Percentiles rank a stretch among this genome's conserved stretches.
Conservation (phyloP, 495 filamentous ascomycete genomes). For the Podospora appendiculata region DNA sequence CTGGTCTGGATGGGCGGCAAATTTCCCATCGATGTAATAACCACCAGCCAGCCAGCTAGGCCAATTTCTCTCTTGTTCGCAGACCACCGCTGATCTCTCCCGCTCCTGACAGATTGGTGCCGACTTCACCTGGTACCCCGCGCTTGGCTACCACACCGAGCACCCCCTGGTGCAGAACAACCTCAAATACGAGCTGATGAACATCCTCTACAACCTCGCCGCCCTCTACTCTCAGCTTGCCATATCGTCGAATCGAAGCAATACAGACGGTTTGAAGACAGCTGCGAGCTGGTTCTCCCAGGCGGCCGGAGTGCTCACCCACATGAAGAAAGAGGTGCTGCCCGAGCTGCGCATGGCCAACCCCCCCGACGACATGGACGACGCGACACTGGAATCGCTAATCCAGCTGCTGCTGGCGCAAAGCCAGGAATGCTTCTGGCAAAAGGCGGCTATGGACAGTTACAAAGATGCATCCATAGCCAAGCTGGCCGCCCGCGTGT, state of each 20-base stretch:
- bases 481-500: constrained; percentile 84
- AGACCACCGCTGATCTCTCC: constrained; percentile 13
- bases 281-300: constrained; percentile 90
- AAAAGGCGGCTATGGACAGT: constrained; percentile 90
- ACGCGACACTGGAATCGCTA: constrained; percentile 73
- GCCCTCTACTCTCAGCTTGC: constrained; percentile 91
- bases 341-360: constrained; percentile 72
- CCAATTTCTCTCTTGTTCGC: background rate
- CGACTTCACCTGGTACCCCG: constrained; percentile 92
- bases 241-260: constrained; percentile 63
- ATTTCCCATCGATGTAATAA: constrained; percentile 81
- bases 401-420: constrained; percentile 82
- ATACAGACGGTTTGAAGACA: constrained; percentile 77
- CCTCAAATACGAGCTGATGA: constrained; percentile 89
- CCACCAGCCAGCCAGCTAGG: constrained; percentile 18
- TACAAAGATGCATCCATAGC: constrained; percentile 88
- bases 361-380: constrained; percentile 95
- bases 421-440: constrained; percentile 96
- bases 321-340: constrained; percentile 71
- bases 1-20: constrained; percentile 91
- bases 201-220: constrained; percentile 86
- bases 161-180: constrained; percentile 83
- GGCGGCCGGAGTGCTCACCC: constrained; percentile 73
- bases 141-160: constrained; percentile 81
- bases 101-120: constrained; percentile 63